phyloP scores from a whole-genome alignment of 768 basidiomycete genomes.

The Termitomyces sp. region DNA sequence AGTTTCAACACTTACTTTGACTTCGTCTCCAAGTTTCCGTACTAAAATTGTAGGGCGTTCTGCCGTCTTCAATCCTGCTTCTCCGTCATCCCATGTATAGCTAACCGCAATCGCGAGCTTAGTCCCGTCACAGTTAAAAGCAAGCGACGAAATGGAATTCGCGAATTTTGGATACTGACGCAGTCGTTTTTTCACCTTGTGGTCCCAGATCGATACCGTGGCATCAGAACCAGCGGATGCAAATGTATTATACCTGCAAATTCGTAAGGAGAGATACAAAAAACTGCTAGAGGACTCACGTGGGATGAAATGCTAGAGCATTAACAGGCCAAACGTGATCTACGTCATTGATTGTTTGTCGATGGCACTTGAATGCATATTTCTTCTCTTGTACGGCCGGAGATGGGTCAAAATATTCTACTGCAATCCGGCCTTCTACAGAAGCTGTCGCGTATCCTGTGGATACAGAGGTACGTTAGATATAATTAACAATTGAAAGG shows the following conservation, averaged over 20 bases:
- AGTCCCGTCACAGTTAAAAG: constrained; percentile 80
- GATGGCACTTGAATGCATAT: constrained; percentile 97
- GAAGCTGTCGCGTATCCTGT: constrained; percentile 89
- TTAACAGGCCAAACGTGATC: constrained; percentile 99
- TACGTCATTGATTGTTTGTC: constrained; percentile 82
- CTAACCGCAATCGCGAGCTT: constrained; percentile 81
- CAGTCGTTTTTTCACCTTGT: constrained; percentile 91
- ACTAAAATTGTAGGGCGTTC: constrained; percentile 59
- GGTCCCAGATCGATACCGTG: constrained; percentile 95
- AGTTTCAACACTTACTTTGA: constrained; percentile 43
- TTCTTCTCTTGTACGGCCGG: constrained; percentile 73
- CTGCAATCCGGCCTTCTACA: constrained; percentile 93
- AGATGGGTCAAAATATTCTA: constrained; percentile 91
- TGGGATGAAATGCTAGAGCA: constrained; percentile 89
- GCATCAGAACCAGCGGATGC: constrained; percentile 94
- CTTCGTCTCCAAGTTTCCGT: constrained; percentile 67
- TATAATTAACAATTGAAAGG: neutral
- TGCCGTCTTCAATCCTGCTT: constrained; percentile 61
- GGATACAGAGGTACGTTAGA: neutral
- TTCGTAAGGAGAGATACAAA: neutral
- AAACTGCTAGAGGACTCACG: constrained; percentile 34
- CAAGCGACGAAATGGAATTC: constrained; percentile 68
- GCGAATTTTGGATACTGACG: constrained; percentile 83
- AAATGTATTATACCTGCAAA: constrained; percentile 80
- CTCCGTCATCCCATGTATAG: constrained; percentile 89